These are phyloP conservation scores for Monascus ruber DNA, from an alignment of 2,329 filamentous ascomycete species.

Conservation along the genomic window DNA sequence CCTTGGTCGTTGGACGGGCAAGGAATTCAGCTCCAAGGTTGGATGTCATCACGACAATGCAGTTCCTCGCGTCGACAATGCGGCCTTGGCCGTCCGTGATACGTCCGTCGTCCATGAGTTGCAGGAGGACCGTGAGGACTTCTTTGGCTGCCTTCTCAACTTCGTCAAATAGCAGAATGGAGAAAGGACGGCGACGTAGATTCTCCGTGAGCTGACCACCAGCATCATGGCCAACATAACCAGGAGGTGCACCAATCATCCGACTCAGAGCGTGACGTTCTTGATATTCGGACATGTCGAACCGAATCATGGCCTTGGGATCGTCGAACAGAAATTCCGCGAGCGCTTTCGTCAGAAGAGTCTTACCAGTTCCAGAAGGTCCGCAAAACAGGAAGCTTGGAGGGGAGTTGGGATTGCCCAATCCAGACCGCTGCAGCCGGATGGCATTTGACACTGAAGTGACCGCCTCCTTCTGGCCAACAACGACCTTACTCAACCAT, in stretches of 20 bases:
- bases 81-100: slow-evolving; percentile 97
- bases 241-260: slow-evolving; percentile 95
- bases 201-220: slow-evolving; percentile 93
- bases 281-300: slow-evolving; percentile 99
- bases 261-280: slow-evolving; percentile 89
- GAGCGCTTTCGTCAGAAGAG: slow-evolving; percentile 87
- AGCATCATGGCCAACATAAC: slow-evolving; percentile 92
- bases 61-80: slow-evolving; percentile 90
- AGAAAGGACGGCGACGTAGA: slow-evolving; percentile 88
- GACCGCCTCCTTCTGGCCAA: slow-evolving; percentile 91
- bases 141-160: slow-evolving; percentile 99
- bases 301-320: slow-evolving; percentile 91
- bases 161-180: slow-evolving; percentile 94
- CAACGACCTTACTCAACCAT: slow-evolving; percentile 68
- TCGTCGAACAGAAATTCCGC: slow-evolving; percentile 98
- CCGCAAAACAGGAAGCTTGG: slow-evolving; percentile 98
- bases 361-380: slow-evolving; percentile 97
- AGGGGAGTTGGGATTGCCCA: slow-evolving; percentile 90
- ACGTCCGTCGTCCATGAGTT: slow-evolving; percentile 97
- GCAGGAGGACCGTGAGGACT: slow-evolving; percentile 88
- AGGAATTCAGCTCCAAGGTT: slow-evolving; percentile 93
- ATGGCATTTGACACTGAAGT: slow-evolving; percentile 91
- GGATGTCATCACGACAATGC: slow-evolving; percentile 98
- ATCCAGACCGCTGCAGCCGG: slow-evolving; percentile 82
- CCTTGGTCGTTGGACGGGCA: slow-evolving; percentile 61